Evolutionary conservation across 2,329 filamentous ascomycete species (phyloP).

Genomic region (Pyricularia grisea): DNA sequence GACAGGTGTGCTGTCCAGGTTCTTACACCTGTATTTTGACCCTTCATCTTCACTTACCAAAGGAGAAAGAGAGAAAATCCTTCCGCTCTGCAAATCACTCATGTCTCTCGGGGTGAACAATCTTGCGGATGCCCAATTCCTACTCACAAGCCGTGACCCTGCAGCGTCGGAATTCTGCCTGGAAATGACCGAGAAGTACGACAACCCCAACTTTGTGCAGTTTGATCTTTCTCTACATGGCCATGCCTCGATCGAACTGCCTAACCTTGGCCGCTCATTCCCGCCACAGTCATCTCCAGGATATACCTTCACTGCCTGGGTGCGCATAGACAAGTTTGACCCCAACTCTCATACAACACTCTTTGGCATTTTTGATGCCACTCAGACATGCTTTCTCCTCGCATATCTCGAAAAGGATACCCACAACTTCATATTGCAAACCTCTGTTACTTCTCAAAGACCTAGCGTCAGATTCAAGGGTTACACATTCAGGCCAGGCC

Average conservation of each 20-base stretch:
- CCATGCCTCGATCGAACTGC: slow-evolving; percentile 81
- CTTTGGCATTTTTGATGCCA: slow-evolving; percentile 88
- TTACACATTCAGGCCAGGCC: slow-evolving; percentile 61
- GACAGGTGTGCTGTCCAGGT: slow-evolving; percentile 59
- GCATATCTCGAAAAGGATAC: slow-evolving; percentile 92
- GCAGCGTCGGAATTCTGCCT: slow-evolving; percentile 60
- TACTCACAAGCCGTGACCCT: slow-evolving; percentile 46
- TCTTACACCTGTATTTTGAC: slow-evolving; percentile 53
- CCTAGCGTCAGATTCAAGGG: slow-evolving; percentile 93
- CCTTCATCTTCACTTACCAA: slow-evolving; percentile 38
- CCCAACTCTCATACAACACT: slow-evolving; percentile 80
- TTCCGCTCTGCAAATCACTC: slow-evolving; percentile 59
- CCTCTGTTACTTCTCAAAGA: slow-evolving; percentile 74
- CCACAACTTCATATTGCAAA: slow-evolving; percentile 89
- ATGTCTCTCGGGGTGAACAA: slow-evolving; percentile 68
- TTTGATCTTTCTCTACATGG: slow-evolving; percentile 88
- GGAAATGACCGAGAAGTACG: slow-evolving; percentile 63
- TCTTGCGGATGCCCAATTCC: slow-evolving; percentile 73
- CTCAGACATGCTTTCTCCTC: slow-evolving; percentile 87
- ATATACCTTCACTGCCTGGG: slow-evolving; percentile 86
- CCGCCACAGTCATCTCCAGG: slow-evolving; percentile 72
- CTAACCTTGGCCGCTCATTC: slow-evolving; percentile 76
- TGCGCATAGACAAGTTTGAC: slow-evolving; percentile 82
- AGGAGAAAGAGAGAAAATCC: slow-evolving; percentile 48
- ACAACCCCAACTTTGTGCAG: slow-evolving; percentile 76